phyloP scores from a whole-genome alignment of 1,284 basidiomycete genomes.

The Rhodotorula sp. region DNA sequence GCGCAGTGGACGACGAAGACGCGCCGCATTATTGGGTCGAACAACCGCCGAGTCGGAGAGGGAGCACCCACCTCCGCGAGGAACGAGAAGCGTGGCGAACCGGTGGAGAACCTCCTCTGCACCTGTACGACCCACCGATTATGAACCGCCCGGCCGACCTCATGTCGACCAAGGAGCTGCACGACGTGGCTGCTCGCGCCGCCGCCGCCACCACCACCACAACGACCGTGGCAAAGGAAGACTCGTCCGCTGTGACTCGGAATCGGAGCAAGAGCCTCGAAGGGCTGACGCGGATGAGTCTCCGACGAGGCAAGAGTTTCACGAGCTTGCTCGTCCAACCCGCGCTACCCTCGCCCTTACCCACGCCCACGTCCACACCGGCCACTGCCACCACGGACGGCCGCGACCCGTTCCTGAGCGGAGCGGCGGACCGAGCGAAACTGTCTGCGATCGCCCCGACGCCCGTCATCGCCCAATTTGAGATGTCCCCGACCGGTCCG shows the following conservation, averaged over 20 bases:
- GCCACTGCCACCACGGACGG: background rate
- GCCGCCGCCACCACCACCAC: background rate
- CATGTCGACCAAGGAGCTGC: background rate
- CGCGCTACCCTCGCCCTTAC: background rate
- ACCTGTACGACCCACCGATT: background rate
- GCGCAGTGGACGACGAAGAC: background rate
- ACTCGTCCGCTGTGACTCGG: background rate
- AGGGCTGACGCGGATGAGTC: constrained; percentile 26
- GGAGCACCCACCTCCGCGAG: constrained; percentile 13
- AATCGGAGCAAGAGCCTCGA: constrained; percentile 30
- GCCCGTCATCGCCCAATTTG: constrained; percentile 22
- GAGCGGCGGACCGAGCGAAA: background rate
- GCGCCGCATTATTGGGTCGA: constrained; percentile 8
- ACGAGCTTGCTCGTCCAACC: constrained; percentile 31
- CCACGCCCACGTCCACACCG: background rate
- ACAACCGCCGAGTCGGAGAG: constrained; percentile 14
- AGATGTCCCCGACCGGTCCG: constrained; percentile 14
- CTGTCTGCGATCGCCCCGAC: constrained; percentile 9
- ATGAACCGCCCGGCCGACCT: background rate
- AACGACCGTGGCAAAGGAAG: background rate
- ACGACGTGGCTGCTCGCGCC: background rate
- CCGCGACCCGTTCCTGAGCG: constrained; percentile 11
- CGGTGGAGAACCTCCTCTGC: constrained; percentile 11
- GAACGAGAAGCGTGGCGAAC: constrained; percentile 23
- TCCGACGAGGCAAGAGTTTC: constrained; percentile 37